These are phyloP conservation scores for Dothistroma septosporum DNA, from an alignment of 2,329 filamentous ascomycete genomes.

Conservation along the genomic window DNA sequence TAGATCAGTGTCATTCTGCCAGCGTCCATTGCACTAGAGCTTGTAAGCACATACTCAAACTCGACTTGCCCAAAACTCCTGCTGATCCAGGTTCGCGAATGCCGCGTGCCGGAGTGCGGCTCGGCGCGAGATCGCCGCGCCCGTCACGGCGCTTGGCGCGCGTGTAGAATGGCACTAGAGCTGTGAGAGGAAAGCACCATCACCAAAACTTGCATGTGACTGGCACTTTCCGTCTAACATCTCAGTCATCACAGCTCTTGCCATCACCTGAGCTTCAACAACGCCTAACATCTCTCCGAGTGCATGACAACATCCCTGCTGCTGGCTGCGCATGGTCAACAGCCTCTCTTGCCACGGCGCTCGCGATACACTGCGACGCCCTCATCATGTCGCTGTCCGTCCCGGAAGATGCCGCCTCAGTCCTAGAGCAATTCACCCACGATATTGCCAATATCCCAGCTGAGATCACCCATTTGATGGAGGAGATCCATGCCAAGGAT, in stretches of 20 bases:
- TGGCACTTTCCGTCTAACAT: conserved; percentile 10
- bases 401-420: conserved; percentile 61
- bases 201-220: conserved; percentile 14
- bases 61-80: neutral
- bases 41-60: neutral
- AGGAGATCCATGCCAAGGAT: conserved; percentile 79
- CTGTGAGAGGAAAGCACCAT: neutral
- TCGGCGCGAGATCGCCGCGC: conserved; percentile 4
- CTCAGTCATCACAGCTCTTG: neutral
- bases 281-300: neutral
- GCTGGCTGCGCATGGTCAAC: neutral
- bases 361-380: neutral
- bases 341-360: neutral
- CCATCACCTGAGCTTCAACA: neutral
- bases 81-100: neutral
- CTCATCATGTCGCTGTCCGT: conserved; percentile 36
- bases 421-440: conserved; percentile 74
- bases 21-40: neutral
- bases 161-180: neutral
- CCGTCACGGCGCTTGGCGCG: neutral
- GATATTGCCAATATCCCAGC: conserved; percentile 76
- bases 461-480: conserved; percentile 77
- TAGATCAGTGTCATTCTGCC: neutral
- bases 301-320: neutral
- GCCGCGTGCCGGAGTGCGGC: conserved; percentile 2